A percentile compares a stretch with the other conserved stretches of the same genome.
phyloP scores from a whole-genome alignment of 2,329 filamentous ascomycete genomes.

The Diaporthe australafricana region DNA sequence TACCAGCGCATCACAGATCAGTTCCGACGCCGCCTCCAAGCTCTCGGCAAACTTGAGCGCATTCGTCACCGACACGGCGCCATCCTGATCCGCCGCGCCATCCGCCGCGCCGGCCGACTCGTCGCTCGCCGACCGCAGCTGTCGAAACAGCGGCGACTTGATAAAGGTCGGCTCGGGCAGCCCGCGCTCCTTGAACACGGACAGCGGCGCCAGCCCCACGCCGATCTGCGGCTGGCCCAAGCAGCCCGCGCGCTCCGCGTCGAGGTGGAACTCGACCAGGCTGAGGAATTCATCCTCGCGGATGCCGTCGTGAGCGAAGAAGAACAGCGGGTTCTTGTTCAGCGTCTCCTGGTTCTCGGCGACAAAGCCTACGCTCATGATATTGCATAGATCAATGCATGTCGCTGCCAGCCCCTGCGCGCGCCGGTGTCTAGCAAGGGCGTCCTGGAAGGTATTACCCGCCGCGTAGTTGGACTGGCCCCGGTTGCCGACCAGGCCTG shows the following conservation, averaged over 20 bases:
- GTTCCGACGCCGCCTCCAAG: constrained; percentile 37
- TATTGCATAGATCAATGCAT: constrained; percentile 42
- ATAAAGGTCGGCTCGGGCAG: constrained; percentile 36
- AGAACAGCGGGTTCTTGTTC: constrained; percentile 37
- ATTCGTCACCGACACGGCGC: constrained; percentile 32
- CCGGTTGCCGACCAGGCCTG: constrained; percentile 24
- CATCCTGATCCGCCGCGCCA: constrained; percentile 20
- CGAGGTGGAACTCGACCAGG: constrained; percentile 37
- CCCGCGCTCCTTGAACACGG: constrained; percentile 30
- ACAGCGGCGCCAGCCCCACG: constrained; percentile 32
- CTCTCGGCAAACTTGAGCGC: constrained; percentile 36
- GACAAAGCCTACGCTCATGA: constrained; percentile 45
- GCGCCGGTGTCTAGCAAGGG: constrained; percentile 40
- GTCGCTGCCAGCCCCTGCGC: constrained; percentile 40
- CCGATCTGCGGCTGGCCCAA: constrained; percentile 25
- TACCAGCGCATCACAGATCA: constrained; percentile 39
- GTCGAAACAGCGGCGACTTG: constrained; percentile 35
- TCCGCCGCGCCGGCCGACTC: not conserved
- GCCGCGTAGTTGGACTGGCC: constrained; percentile 42
- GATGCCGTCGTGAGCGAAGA: constrained; percentile 37
- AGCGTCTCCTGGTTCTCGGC: constrained; percentile 35
- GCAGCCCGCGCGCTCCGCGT: constrained; percentile 29
- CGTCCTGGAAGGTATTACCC: constrained; percentile 49
- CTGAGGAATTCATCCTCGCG: constrained; percentile 37
- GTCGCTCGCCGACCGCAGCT: constrained; percentile 32